Evolutionary conservation across 441 rosid species (phyloP).

Genomic region (Pelargonium fulgidum): DNA sequence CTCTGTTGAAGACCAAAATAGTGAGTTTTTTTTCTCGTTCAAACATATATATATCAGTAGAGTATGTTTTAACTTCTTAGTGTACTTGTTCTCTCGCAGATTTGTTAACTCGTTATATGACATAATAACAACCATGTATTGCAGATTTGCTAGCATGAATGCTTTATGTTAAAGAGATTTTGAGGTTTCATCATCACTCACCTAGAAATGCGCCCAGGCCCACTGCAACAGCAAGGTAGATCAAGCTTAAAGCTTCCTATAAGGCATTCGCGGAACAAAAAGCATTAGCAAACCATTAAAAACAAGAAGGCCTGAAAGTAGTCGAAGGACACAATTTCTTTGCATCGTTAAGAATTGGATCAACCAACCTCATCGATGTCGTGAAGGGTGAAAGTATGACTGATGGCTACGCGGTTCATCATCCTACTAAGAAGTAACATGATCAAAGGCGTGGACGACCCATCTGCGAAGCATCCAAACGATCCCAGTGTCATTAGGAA

Average conservation of each 20-base stretch:
- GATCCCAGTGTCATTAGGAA: neutral
- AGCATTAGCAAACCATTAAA: neutral
- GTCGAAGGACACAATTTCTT: neutral
- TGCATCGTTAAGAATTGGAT: neutral
- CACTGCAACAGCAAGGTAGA: slow-evolving; percentile 23
- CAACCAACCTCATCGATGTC: slow-evolving; percentile 4
- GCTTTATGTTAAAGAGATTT: neutral
- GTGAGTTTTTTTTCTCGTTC: no score
- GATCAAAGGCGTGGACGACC: slow-evolving; percentile 5
- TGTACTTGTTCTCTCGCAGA: no score
- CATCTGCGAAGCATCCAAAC: slow-evolving; percentile 6
- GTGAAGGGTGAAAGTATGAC: neutral
- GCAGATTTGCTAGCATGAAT: no score
- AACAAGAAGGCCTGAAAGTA: neutral
- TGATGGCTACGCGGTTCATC: neutral
- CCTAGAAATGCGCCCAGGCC: slow-evolving; percentile 21
- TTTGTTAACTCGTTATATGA: no score
- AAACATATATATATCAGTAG: no score
- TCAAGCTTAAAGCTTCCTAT: slow-evolving; percentile 5
- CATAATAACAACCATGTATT: no score
- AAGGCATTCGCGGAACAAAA: neutral
- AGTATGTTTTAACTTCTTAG: no score
- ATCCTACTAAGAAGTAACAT: slow-evolving; percentile 1
- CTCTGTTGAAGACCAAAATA: slow-evolving; percentile 11
- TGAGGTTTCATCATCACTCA: neutral